Percentiles rank a stretch among this genome's conserved stretches.
Evolutionary conservation across 2,329 filamentous ascomycete species (phyloP).

Genomic region (Fusarium armeniacum): DNA sequence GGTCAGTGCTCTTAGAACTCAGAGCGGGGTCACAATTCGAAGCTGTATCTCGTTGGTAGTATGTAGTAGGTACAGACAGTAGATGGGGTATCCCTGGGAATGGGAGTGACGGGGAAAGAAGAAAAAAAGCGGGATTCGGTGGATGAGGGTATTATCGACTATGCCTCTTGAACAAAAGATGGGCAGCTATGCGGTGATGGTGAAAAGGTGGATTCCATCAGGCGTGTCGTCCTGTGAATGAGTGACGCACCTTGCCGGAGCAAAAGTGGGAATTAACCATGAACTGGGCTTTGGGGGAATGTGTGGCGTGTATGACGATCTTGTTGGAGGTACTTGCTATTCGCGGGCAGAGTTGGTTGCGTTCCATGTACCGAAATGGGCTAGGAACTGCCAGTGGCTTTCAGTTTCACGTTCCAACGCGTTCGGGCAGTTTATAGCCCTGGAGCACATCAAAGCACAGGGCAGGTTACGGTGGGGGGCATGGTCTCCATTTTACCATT

Average conservation of each 20-base stretch:
- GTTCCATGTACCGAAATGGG: not conserved
- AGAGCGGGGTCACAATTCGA: slow-evolving; percentile 28
- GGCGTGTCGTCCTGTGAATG: slow-evolving; percentile 32
- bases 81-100: slow-evolving; percentile 16
- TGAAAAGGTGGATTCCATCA: slow-evolving; percentile 34
- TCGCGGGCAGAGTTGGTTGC: not conserved
- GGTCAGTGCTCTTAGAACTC: not conserved
- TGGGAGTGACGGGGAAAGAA: slow-evolving; percentile 5
- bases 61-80: not conserved
- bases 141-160: slow-evolving; percentile 39
- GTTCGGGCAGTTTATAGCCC: slow-evolving; percentile 15
- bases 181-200: slow-evolving; percentile 27
- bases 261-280: slow-evolving; percentile 48
- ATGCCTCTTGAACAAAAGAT: slow-evolving; percentile 15
- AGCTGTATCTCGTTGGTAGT: slow-evolving; percentile 1
- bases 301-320: slow-evolving; percentile 50
- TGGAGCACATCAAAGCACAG: slow-evolving; percentile 40
- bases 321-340: slow-evolving; percentile 25
- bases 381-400: slow-evolving; percentile 4
- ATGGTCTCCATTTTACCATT: not conserved
- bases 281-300: slow-evolving; percentile 36
- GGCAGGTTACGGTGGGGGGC: slow-evolving; percentile 20
- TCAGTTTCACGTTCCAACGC: slow-evolving; percentile 26
- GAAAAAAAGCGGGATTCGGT: slow-evolving; percentile 24
- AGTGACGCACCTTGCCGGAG: slow-evolving; percentile 43